Evolutionary conservation across 768 basidiomycete genomes (phyloP).

Genomic region (Russula virescens): DNA sequence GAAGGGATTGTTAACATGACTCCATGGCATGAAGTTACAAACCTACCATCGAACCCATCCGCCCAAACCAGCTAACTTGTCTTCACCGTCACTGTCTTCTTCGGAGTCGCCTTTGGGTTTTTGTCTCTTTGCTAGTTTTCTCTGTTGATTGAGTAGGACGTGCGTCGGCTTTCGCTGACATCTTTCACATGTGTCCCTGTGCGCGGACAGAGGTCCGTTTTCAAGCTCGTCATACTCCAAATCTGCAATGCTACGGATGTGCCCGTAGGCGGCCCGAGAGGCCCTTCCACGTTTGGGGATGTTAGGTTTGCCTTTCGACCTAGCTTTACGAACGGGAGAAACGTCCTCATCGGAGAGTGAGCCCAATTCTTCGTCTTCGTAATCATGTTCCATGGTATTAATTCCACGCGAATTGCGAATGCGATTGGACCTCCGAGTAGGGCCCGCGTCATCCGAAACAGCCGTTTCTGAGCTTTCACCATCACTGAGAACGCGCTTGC

Average conservation of each 20-base stretch:
- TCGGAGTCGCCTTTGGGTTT: slow-evolving; percentile 46
- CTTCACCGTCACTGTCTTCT: slow-evolving; percentile 52
- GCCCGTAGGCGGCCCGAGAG: slow-evolving; percentile 46
- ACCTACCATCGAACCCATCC: slow-evolving; percentile 83
- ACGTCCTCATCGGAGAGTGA: slow-evolving; percentile 4
- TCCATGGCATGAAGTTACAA: neutral
- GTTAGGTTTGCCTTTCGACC: slow-evolving; percentile 25
- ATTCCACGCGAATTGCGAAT: slow-evolving; percentile 36
- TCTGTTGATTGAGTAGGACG: slow-evolving; percentile 35
- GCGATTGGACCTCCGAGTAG: slow-evolving; percentile 47
- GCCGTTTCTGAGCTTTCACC: slow-evolving; percentile 33
- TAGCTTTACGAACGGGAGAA: slow-evolving; percentile 38
- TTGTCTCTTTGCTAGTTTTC: slow-evolving; percentile 34
- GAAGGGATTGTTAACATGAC: slow-evolving; percentile 16
- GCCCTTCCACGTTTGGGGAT: slow-evolving; percentile 32
- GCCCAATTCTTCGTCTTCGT: slow-evolving; percentile 24
- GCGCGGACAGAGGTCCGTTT: slow-evolving; percentile 47
- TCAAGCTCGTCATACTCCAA: slow-evolving; percentile 49
- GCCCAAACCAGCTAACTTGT: slow-evolving; percentile 47
- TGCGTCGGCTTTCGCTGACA: slow-evolving; percentile 61
- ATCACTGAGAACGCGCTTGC: slow-evolving; percentile 34
- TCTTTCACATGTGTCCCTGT: slow-evolving; percentile 66
- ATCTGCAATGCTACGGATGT: slow-evolving; percentile 39
- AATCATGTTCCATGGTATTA: slow-evolving; percentile 29
- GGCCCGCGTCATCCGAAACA: slow-evolving; percentile 17